Conservation (phyloP, 208 protist genomes). For the Wallacemonas sp. region DNA sequence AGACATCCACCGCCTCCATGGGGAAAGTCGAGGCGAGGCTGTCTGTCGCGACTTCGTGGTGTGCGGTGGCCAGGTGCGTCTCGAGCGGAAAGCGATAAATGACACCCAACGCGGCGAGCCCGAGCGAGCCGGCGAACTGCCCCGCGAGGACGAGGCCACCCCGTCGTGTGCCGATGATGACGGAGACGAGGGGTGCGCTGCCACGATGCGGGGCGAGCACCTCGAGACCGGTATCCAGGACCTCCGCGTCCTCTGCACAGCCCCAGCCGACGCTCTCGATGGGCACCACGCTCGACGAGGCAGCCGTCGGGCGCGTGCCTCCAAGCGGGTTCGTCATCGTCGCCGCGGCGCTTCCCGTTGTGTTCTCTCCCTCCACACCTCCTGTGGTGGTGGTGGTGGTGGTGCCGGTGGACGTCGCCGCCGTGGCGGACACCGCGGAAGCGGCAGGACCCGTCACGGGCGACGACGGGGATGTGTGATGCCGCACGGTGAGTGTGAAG, state of each 20-base stretch:
- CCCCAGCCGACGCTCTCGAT: conserved; percentile 34
- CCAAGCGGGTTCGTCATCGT: no score
- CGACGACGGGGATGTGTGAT: neutral
- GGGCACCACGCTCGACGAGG: neutral
- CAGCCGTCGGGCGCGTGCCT: no score
- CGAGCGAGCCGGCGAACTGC: conserved; percentile 17
- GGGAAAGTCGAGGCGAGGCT: conserved; percentile 10
- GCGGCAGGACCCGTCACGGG: neutral
- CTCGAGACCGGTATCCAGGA: neutral
- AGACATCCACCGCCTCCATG: conserved; percentile 1
- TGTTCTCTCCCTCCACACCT: no score
- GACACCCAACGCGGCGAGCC: conserved; percentile 17
- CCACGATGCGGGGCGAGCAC: neutral
- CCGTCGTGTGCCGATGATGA: conserved; percentile 23
- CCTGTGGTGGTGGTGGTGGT: no score
- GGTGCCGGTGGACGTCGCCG: neutral
- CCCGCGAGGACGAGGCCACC: conserved; percentile 39
- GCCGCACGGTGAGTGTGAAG: conserved; percentile 7
- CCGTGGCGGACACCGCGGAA: neutral
- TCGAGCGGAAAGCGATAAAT: conserved; percentile 28
- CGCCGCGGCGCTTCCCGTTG: no score
- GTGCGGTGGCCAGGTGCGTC: conserved; percentile 8
- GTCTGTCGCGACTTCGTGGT: conserved; percentile 12
- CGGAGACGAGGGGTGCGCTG: neutral
- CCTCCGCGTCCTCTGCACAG: conserved; percentile 1